Conservation (phyloP, 2,329 filamentous ascomycete genomes). For the Lachnellula willkommii region DNA sequence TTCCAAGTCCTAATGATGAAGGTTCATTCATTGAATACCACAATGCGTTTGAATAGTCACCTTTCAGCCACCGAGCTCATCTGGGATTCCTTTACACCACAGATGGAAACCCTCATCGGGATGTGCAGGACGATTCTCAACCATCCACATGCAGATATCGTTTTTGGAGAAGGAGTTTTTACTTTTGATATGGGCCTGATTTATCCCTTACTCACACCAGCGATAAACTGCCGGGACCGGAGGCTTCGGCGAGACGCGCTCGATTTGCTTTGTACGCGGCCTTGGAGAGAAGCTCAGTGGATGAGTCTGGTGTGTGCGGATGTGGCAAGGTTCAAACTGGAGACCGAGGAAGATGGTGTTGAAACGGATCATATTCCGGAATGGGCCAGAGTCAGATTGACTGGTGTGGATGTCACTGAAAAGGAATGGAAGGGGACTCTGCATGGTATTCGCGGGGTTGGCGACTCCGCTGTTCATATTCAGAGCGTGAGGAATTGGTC, state of each 20-base stretch:
- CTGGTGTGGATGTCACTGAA: conserved; percentile 10
- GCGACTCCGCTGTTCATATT: not conserved
- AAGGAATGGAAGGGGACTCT: conserved; percentile 7
- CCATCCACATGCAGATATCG: conserved; percentile 6
- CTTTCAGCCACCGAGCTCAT: conserved; percentile 18
- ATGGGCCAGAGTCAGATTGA: conserved; percentile 15
- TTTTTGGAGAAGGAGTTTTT: conserved; percentile 15
- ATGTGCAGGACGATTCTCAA: conserved; percentile 12
- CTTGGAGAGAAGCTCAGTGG: conserved; percentile 21
- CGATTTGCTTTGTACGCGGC: conserved; percentile 9
- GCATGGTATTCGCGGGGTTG: conserved; percentile 14
- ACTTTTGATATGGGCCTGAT: conserved; percentile 23
- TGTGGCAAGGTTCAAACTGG: conserved; percentile 20
- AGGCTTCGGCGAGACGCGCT: conserved; percentile 20
- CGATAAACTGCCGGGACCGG: conserved; percentile 20
- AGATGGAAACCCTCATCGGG: conserved; percentile 14
- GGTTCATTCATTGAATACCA: conserved; percentile 16
- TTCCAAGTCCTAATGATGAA: conserved; percentile 15
- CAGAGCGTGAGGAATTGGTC: conserved; percentile 5
- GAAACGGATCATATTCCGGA: conserved; percentile 19
- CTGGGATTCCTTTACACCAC: conserved; percentile 16
- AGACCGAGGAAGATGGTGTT: conserved; percentile 23
- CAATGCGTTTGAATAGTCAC: conserved; percentile 12
- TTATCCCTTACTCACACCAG: conserved; percentile 15
- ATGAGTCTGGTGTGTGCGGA: conserved; percentile 11